Base-by-base conservation (phyloP, 2,329 filamentous ascomycete species). In the Pestalotiopsis sp. region DNA sequence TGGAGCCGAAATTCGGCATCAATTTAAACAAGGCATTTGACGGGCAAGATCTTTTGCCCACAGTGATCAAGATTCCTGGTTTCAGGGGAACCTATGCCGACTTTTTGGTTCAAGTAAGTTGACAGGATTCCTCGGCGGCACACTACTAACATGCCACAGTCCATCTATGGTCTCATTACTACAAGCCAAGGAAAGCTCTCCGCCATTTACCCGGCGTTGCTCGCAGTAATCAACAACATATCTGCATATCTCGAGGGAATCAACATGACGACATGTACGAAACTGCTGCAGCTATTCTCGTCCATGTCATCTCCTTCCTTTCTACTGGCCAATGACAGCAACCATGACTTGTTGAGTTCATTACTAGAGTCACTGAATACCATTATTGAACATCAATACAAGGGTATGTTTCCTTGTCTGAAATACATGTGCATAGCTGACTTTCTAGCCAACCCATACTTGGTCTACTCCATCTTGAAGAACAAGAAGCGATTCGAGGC, bases 241-340 rank as follows among this genome's bases (percentile, higher is more conserved):
- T 91, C 95, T 12, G 92, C 96, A 17, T 93, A 97, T 76, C 84
- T 96, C 4, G 90, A 96, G 75, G 89, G 92, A 25, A 83, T 98
- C 12, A 93, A 92, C 64, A 84, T 90, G 3, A 87, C 90, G 3
- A 91, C 94, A 17, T 93, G 93, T 77, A 90, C 91, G 2, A 97
- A 94, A 78, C 83, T 98, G 38, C 85, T 98, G 73, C 94, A 98
- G 74, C 84, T 98, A 0, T 97, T 97, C 78, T 89, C 90, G 4
- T 96, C 93, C 41, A 97, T 98, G 93, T 97, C 95, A 9, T 93
- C 94, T 0, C 95, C 96, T 0, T 94, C 93, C 39, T 99, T 98
- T 78, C 83, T 99, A 11, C 84, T 98, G 20, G 94, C 93, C 7
- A 98, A 97, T 74, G 96, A 99, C 69, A 92, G 89, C 49, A 99